Conservation (phyloP, 768 basidiomycete species). For the Leccinum variicolor region DNA sequence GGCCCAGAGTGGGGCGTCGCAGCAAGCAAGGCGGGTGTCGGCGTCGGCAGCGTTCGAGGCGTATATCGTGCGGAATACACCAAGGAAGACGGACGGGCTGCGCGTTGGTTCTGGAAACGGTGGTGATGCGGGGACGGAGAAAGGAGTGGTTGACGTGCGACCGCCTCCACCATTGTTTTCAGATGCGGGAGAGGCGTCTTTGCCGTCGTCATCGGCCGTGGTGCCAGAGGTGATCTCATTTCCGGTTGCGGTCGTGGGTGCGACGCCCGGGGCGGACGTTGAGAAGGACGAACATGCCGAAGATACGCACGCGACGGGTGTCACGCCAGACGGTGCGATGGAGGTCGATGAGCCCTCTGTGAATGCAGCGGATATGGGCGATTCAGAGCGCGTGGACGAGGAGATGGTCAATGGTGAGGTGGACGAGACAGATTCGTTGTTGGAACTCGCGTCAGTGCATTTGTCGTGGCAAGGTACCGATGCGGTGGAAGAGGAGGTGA, state of each 20-base stretch:
- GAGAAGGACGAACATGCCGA: neutral
- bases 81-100: neutral
- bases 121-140: too few relatives aligned
- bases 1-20: neutral
- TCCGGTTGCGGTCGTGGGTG: neutral
- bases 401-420: neutral
- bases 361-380: neutral
- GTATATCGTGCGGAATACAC: slow-evolving; percentile 15
- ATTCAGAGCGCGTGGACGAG: neutral
- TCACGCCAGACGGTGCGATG: neutral
- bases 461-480: slow-evolving; percentile 3
- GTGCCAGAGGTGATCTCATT: neutral
- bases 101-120: neutral
- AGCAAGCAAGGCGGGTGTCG: slow-evolving; percentile 10
- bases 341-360: neutral
- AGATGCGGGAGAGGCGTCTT: neutral
- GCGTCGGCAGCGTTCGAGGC: slow-evolving; percentile 13
- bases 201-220: neutral
- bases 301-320: neutral
- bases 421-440: slow-evolving; percentile 18
- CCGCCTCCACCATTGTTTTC: neutral
- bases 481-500: neutral
- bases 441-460: slow-evolving; percentile 26
- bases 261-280: neutral
- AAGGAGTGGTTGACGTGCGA: neutral